These are phyloP conservation scores for Blepharisma stoltei DNA, from an alignment of 73 alveolate species.

Conservation along the genomic window DNA sequence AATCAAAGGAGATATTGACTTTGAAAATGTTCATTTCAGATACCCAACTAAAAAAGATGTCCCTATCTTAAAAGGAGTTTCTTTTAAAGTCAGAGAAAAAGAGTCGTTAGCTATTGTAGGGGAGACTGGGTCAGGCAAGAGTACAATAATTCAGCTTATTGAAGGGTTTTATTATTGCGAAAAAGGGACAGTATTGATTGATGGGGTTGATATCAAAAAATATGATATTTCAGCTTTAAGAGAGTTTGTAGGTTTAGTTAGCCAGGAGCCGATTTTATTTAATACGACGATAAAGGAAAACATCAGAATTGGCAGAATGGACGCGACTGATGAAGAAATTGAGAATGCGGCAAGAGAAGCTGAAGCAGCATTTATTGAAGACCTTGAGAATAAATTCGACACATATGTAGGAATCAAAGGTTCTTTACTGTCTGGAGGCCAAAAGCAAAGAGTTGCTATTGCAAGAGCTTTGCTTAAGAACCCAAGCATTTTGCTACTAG, in stretches of 20 bases:
- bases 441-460: slow-evolving; percentile 73
- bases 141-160: slow-evolving; percentile 65
- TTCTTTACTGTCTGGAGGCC: slow-evolving; percentile 61
- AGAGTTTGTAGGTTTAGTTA: slow-evolving; percentile 43
- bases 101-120: slow-evolving; percentile 85
- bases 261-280: slow-evolving; percentile 47
- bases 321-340: slow-evolving; percentile 28
- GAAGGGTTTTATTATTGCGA: slow-evolving; percentile 73
- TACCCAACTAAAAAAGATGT: slow-evolving; percentile 34
- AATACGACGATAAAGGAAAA: slow-evolving; percentile 40
- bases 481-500: slow-evolving; percentile 63
- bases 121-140: slow-evolving; percentile 81
- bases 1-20: slow-evolving; percentile 9
- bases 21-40: slow-evolving; percentile 30
- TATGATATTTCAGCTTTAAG: slow-evolving; percentile 34
- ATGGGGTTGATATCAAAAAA: slow-evolving; percentile 42
- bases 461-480: slow-evolving; percentile 69
- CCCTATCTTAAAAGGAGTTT: slow-evolving; percentile 30
- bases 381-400: neutral
- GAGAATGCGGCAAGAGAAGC: slow-evolving; percentile 16
- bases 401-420: neutral
- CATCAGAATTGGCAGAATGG: slow-evolving; percentile 36
- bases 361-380: slow-evolving; percentile 36
- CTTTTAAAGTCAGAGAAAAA: slow-evolving; percentile 50
- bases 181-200: slow-evolving; percentile 60